Evolutionary conservation across 164 flowering plant genomes (phyloP).

Genomic region (Vitis cinerea): DNA sequence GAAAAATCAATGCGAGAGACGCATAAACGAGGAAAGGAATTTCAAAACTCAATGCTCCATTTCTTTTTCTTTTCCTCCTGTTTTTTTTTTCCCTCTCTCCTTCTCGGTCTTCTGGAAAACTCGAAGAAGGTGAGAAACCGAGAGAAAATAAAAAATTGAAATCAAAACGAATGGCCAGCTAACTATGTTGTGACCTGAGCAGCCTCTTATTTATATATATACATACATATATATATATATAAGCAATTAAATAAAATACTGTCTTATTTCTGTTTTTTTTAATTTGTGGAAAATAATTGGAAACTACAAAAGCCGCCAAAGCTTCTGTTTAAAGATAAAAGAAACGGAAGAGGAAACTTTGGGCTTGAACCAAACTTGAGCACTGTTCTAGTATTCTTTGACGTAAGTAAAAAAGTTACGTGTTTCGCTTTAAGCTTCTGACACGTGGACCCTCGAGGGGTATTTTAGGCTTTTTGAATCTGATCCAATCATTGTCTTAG

Average conservation of each 20-base stretch:
- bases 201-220: slow-evolving; percentile 5
- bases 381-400: too few species aligned
- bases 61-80: too few species aligned
- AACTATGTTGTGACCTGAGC: slow-evolving; percentile 21
- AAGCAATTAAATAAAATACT: not conserved
- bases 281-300: too few species aligned
- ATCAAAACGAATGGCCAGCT: slow-evolving; percentile 43
- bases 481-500: too few species aligned
- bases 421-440: too few species aligned
- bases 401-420: too few species aligned
- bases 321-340: slow-evolving; percentile 14
- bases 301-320: slow-evolving; percentile 32
- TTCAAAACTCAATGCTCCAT: not conserved
- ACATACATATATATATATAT: not conserved
- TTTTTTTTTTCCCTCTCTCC: slow-evolving; percentile 9
- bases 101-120: slow-evolving; percentile 21
- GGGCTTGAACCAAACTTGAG: slow-evolving; percentile 9
- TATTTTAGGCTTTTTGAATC: too few species aligned
- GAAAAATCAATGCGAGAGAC: slow-evolving; percentile 12
- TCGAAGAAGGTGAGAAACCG: slow-evolving; percentile 12
- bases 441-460: too few species aligned
- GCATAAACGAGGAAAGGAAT: not conserved
- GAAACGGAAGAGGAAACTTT: not conserved
- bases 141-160: slow-evolving; percentile 5
- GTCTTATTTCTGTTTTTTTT: too few species aligned